Percentiles rank a stretch among this genome's conserved stretches.
These are phyloP conservation scores for Hirsutella minnesotensis DNA, from an alignment of 2,329 filamentous ascomycete species.

Conservation along the genomic window DNA sequence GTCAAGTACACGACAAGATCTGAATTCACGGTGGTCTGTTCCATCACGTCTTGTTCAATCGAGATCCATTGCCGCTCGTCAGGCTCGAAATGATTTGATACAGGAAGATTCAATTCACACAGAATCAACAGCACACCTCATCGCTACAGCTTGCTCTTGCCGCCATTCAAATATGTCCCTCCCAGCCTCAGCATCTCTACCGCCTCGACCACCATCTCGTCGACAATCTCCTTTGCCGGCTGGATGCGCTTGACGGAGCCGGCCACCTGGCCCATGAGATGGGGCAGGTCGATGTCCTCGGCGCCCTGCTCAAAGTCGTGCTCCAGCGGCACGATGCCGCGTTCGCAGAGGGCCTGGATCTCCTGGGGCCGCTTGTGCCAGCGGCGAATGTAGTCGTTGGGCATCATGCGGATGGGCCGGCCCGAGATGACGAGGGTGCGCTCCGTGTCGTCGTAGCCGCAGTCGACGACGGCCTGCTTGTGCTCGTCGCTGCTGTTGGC, in stretches of 20 bases:
- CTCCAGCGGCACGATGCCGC: constrained; percentile 69
- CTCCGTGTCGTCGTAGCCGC: constrained; percentile 66
- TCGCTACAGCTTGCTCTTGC: constrained; percentile 31
- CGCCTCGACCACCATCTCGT: constrained; percentile 76
- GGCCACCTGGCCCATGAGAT: constrained; percentile 89
- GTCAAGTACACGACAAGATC: too few relatives aligned
- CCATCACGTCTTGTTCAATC: too few relatives aligned
- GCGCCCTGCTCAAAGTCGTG: constrained; percentile 67
- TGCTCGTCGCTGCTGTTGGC: constrained; percentile 72
- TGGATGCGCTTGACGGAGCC: constrained; percentile 66
- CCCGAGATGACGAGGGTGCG: constrained; percentile 75
- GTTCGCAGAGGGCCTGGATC: constrained; percentile 63
- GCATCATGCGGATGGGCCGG: constrained; percentile 65
- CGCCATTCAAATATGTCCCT: constrained; percentile 40
- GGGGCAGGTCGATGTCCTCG: constrained; percentile 73
- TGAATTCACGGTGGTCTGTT: too few relatives aligned
- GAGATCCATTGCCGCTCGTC: too few relatives aligned
- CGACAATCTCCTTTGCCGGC: constrained; percentile 74
- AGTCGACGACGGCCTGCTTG: constrained; percentile 74
- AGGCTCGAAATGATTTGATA: too few relatives aligned
- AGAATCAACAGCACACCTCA: too few relatives aligned
- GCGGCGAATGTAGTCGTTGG: constrained; percentile 70
- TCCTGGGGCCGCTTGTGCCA: constrained; percentile 71
- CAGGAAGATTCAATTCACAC: too few relatives aligned
- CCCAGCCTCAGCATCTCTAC: constrained; percentile 54